Conservation (phyloP, 2,329 filamentous ascomycete genomes). For the Fusarium sulawesiense region DNA sequence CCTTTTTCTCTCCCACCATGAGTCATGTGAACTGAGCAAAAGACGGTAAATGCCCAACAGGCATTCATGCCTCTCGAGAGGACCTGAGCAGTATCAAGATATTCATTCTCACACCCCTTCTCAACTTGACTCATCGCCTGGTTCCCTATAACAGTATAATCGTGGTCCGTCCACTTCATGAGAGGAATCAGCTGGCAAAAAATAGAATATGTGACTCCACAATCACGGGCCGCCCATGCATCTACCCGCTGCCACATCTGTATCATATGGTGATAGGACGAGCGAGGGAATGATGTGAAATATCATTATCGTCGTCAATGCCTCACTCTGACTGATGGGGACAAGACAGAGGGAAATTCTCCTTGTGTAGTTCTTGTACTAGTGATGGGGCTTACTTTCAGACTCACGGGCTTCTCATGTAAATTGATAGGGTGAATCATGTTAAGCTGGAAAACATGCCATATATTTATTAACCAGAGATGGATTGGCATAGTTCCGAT, state of each 20-base stretch:
- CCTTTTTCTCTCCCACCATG: not conserved
- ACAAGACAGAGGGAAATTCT: not conserved
- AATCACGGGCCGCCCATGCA: constrained; percentile 8
- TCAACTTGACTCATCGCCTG: not conserved
- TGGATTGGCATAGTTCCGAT: not conserved
- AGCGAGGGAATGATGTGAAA: not conserved
- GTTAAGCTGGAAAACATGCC: not conserved
- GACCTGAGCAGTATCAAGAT: not conserved
- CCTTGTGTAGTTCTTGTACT: not conserved
- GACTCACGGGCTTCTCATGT: not conserved
- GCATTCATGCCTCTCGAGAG: not conserved
- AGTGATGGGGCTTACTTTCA: not conserved
- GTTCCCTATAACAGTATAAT: not conserved
- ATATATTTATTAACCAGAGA: not conserved
- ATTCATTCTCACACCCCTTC: not conserved
- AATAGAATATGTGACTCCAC: not conserved
- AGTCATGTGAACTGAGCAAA: constrained; percentile 2
- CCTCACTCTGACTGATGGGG: not conserved
- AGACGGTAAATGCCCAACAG: constrained; percentile 14
- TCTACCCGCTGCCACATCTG: constrained; percentile 5
- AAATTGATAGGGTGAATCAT: not conserved
- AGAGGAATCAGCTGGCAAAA: not conserved
- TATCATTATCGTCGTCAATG: not conserved
- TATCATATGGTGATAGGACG: not conserved
- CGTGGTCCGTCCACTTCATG: not conserved